Conservation (phyloP, 2,329 filamentous ascomycete genomes). For the Fusarium paranaense region DNA sequence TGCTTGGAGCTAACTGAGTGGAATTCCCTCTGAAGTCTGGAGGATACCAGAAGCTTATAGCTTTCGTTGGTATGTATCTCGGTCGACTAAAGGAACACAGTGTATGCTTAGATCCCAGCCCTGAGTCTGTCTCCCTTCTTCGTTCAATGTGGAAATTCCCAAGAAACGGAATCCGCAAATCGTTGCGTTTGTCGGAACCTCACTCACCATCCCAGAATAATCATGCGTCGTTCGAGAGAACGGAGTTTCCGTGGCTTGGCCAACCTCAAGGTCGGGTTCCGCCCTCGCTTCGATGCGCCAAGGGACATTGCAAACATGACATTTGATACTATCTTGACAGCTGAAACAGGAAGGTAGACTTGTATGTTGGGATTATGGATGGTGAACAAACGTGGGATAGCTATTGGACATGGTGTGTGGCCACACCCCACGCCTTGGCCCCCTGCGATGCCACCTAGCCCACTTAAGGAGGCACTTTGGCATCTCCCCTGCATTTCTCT, state of each 20-base stretch:
- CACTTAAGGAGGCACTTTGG: background rate
- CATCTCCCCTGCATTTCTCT: background rate
- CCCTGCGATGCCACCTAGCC: background rate
- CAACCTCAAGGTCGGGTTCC: background rate
- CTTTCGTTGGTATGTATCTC: background rate
- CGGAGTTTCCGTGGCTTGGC: background rate
- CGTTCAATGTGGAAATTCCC: background rate
- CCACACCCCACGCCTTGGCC: background rate
- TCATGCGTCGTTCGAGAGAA: background rate
- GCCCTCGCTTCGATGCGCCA: background rate
- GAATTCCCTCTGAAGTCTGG: background rate
- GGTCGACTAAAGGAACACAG: background rate
- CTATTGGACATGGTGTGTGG: background rate
- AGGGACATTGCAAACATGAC: background rate
- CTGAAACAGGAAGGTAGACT: background rate
- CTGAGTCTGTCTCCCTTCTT: background rate
- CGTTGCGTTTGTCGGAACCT: background rate
- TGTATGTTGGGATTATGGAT: background rate
- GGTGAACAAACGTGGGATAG: background rate
- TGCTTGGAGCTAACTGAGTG: background rate
- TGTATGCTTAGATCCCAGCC: background rate
- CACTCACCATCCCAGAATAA: background rate
- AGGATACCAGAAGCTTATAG: background rate
- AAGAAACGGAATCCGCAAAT: background rate
- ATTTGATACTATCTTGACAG: background rate